A percentile compares a stretch with the other conserved stretches of the same genome.
Conservation (phyloP, 2,329 filamentous ascomycete species). For the Microcyclosporella mali region DNA sequence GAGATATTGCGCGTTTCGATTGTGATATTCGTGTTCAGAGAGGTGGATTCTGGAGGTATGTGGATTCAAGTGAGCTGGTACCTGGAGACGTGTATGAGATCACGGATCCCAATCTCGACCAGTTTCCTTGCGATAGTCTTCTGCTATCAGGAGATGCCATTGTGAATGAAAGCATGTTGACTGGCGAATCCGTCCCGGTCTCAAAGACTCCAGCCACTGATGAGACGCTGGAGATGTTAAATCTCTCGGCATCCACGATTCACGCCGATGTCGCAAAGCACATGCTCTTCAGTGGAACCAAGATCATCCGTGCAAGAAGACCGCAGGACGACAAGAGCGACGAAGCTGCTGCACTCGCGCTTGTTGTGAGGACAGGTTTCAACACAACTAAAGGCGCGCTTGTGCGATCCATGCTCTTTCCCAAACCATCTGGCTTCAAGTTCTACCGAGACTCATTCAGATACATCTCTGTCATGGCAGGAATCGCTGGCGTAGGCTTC, state of each 20-base stretch:
- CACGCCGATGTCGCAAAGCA: constrained; percentile 78
- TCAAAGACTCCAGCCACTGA: constrained; percentile 83
- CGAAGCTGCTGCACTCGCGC: constrained; percentile 82
- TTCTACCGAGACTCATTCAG: constrained; percentile 97
- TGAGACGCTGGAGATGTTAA: constrained; percentile 67
- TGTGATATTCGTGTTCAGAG: constrained; percentile 90
- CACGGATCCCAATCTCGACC: constrained; percentile 80
- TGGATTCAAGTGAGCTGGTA: constrained; percentile 80
- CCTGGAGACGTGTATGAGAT: constrained; percentile 96
- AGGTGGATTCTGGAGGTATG: constrained; percentile 90
- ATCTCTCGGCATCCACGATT: constrained; percentile 74
- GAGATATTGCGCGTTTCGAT: constrained; percentile 89
- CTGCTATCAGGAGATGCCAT: constrained; percentile 92
- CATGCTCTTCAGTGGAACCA: constrained; percentile 91
- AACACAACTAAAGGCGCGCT: constrained; percentile 95
- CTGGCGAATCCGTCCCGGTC: constrained; percentile 91
- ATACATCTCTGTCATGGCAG: constrained; percentile 94
- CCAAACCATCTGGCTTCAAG: constrained; percentile 96
- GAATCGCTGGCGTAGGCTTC: constrained; percentile 80
- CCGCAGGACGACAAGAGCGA: constrained; percentile 81
- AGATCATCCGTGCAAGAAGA: constrained; percentile 81
- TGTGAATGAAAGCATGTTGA: constrained; percentile 98
- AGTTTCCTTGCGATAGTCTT: constrained; percentile 88
- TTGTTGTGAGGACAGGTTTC: constrained; percentile 91
- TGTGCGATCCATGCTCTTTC: constrained; percentile 96